Conservation (phyloP, 140 eudicot genomes). For the Erigeron philadelphicus region DNA sequence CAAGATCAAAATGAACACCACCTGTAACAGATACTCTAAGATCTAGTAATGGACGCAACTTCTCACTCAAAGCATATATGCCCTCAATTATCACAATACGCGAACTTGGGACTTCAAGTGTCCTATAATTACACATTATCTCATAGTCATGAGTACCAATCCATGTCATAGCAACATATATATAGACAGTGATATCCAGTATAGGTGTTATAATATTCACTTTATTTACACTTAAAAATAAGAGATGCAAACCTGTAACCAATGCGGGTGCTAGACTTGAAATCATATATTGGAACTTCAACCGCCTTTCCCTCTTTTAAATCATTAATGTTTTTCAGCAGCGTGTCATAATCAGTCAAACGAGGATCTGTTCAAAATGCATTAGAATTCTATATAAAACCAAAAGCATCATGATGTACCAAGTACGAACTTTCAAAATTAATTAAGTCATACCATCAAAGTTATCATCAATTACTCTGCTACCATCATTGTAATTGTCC, state of each 20-base stretch:
- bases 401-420: neutral
- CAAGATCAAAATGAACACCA: slow-evolving; percentile 95
- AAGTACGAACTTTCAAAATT: neutral
- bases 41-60: slow-evolving; percentile 78
- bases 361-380: slow-evolving; percentile 64
- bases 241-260: slow-evolving; percentile 63
- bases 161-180: slow-evolving; percentile 3
- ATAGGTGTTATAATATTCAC: slow-evolving; percentile 1
- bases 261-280: slow-evolving; percentile 79
- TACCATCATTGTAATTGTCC: slow-evolving; percentile 94
- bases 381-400: neutral
- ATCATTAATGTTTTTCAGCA: slow-evolving; percentile 73
- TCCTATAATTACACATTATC: slow-evolving; percentile 44
- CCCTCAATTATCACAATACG: slow-evolving; percentile 94
- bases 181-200: too few species aligned
- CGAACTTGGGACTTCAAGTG: slow-evolving; percentile 85
- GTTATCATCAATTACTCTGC: slow-evolving; percentile 77
- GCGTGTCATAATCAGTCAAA: slow-evolving; percentile 84
- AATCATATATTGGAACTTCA: slow-evolving; percentile 84
- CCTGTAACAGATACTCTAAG: slow-evolving; percentile 94
- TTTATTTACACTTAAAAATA: neutral
- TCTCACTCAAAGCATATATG: slow-evolving; percentile 87
- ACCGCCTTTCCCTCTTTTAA: slow-evolving; percentile 64
- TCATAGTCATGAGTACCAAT: slow-evolving; percentile 5
- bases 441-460: slow-evolving; percentile 59